Percentiles rank a stretch among this genome's conserved stretches.
Conservation (phyloP, 805 yeast species). For the Schwanniomyces occidentalis region DNA sequence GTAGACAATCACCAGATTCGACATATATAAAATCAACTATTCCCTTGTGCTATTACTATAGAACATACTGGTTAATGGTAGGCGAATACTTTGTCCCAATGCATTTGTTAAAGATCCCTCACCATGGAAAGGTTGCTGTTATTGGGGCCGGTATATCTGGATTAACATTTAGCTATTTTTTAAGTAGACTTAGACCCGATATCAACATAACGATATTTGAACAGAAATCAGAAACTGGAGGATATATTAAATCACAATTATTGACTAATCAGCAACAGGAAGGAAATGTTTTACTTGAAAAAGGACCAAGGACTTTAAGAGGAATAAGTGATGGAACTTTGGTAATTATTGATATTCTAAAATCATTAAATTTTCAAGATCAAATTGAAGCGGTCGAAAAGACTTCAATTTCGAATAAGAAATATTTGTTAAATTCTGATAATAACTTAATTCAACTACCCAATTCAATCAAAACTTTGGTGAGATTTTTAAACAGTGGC, state of each 20-base stretch:
- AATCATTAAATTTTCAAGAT: slow-evolving; percentile 46
- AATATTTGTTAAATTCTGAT: slow-evolving; percentile 56
- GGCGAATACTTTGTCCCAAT: too few relatives aligned
- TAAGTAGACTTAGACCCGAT: slow-evolving; percentile 76
- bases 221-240: slow-evolving; percentile 58
- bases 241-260: slow-evolving; percentile 66
- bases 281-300: slow-evolving; percentile 53
- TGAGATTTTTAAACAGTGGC: slow-evolving; percentile 35
- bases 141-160: slow-evolving; percentile 92
- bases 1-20: too few relatives aligned
- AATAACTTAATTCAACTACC: slow-evolving; percentile 58
- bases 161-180: slow-evolving; percentile 66
- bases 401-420: slow-evolving; percentile 65
- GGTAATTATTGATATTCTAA: slow-evolving; percentile 61
- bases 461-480: slow-evolving; percentile 30
- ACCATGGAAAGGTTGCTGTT: slow-evolving; percentile 58
- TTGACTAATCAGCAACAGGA: slow-evolving; percentile 23
- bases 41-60: too few relatives aligned
- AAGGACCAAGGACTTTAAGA: slow-evolving; percentile 89
- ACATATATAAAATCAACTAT: too few relatives aligned
- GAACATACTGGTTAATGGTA: too few relatives aligned
- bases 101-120: slow-evolving; percentile 19
- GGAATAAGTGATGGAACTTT: slow-evolving; percentile 81
- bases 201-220: slow-evolving; percentile 65
- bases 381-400: slow-evolving; percentile 60